These are phyloP conservation scores for Aspergillus mulundensis DNA, from an alignment of 495 filamentous ascomycete genomes.

Conservation along the genomic window DNA sequence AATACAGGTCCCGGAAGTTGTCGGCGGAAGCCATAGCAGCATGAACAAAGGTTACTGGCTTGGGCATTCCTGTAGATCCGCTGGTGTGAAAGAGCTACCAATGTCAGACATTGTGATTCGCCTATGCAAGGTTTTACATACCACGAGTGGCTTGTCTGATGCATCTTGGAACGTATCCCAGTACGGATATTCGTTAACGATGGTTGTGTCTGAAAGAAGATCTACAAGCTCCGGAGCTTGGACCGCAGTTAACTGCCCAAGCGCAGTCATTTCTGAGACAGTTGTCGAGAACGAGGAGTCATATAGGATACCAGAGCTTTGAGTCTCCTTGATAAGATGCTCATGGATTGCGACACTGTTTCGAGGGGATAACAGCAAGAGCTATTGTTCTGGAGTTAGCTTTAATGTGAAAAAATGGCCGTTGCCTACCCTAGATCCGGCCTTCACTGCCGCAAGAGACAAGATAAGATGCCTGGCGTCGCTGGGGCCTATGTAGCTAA, in stretches of 20 bases:
- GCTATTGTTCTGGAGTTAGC: not conserved
- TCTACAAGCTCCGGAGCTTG: slow-evolving; percentile 5
- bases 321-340: slow-evolving; percentile 5
- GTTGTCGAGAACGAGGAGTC: not conserved
- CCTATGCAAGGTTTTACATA: not conserved
- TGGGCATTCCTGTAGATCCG: slow-evolving; percentile 39
- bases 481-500: slow-evolving; percentile 25
- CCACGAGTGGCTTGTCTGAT: not conserved
- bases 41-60: slow-evolving; percentile 25
- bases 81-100: slow-evolving; percentile 31
- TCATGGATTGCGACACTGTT: slow-evolving; percentile 6
- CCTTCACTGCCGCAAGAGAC: slow-evolving; percentile 23
- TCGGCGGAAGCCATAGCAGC: slow-evolving; percentile 2
- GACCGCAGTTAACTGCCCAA: not conserved
- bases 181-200: slow-evolving; percentile 5
- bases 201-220: not conserved
- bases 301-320: slow-evolving; percentile 1
- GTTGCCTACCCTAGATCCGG: slow-evolving; percentile 4
- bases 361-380: slow-evolving; percentile 9
- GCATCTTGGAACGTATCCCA: not conserved
- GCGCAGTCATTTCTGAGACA: not conserved
- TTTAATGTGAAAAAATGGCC: not conserved
- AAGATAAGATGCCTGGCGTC: slow-evolving; percentile 1
- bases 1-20: not conserved
- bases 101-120: not conserved